Base-by-base conservation (phyloP, 169 alveolate genomes). In the Eimeria sp. region DNA sequence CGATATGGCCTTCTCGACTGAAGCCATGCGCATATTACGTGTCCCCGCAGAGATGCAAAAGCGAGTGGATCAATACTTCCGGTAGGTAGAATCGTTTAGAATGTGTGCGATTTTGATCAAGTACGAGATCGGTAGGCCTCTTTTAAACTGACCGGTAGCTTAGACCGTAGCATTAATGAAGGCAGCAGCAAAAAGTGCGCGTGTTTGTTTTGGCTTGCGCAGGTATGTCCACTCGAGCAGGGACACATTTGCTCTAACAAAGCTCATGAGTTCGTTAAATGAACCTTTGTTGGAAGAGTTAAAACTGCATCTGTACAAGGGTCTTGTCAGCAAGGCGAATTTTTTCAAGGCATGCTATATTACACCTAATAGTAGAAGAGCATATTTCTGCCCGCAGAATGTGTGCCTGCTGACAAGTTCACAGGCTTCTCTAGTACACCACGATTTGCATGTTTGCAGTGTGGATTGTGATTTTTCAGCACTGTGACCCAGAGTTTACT, bases 401-500 rank as follows among this genome's bases (percentile, higher is more conserved):
- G 45, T n/a, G 65, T 27, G 51, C 91, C 4, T 83, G 25, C 58
- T 6, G 34, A 30, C 27, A 76, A 25, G 16, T n/a, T 25, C 34
- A 34, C 47, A 7, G 30, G 58, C 57, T 30, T 54, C 76, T 14
- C 43, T 78, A n/a, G 30, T 25, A 5, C 40, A 54, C 18, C 43
- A 30, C 27, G 27, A 13, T 16, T 40, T 40, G 83, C 57, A 4
- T 14, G 34, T 20, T 47, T 80, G 89, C 70, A 47, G 49, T 47
- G 67, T 27, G 43, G 13, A 27, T 57, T 22, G 43, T 57, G 43
- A 22, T 88, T 65, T 25, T 45, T 61, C 94, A 88, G 94, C 94
- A 88, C 51, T 88, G 94, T 57, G 84, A 88, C n/a, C 94, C 94
- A 20, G 94, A 88, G 70, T 88, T 88, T 43, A 88, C 84, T n/a